Base-by-base conservation (phyloP, 176 grass and related monocot genomes). In the Canna indica region DNA sequence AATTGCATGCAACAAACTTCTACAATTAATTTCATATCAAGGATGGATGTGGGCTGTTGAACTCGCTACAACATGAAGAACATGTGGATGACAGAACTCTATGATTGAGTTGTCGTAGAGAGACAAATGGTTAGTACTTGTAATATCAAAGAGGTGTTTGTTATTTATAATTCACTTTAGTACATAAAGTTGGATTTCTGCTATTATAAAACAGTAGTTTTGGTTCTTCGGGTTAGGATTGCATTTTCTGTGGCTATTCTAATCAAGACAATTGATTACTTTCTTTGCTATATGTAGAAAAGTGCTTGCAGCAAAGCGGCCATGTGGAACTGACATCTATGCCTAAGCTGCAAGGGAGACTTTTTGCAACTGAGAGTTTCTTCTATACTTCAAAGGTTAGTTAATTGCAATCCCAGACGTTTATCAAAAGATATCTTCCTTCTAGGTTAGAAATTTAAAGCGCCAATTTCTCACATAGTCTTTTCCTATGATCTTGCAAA, bases 291-390 rank as follows among this genome's bases (percentile, higher is more conserved):
- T 60, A 16, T 79, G 38, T 81, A 97, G 93, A 87, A 60, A 85
- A 76, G 71, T 97, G 93, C 73, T 56, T 36, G 50, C 86, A 85
- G 79, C 74, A 61, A 74, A 62, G 76, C 68, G 91, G 93, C 50
- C 79, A 59, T 67, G 68, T 97, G 44, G 86, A 86, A 77, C 85
- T 73, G 16, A 70, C 79, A 74, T 91, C 76, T 77, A 77, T 90
- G 57, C 93, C 88, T 71, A 85, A 87, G 53, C 64, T 90, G 8
- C 60, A 85, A 39, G 93, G 88, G 58, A 91, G 76, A 50, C 91
- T 91, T 75, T 77, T 91, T 45, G 93, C 93, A 44, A 97, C 88
- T 33, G 93, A 97, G 75, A 96, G 91, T 72, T 97, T 97, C 77
- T 90, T 84, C 70, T 66, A 97, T 64, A 97, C 93, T 34, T 85